Conservation (phyloP, 306 rosid species). For the Quercus engelmannii region DNA sequence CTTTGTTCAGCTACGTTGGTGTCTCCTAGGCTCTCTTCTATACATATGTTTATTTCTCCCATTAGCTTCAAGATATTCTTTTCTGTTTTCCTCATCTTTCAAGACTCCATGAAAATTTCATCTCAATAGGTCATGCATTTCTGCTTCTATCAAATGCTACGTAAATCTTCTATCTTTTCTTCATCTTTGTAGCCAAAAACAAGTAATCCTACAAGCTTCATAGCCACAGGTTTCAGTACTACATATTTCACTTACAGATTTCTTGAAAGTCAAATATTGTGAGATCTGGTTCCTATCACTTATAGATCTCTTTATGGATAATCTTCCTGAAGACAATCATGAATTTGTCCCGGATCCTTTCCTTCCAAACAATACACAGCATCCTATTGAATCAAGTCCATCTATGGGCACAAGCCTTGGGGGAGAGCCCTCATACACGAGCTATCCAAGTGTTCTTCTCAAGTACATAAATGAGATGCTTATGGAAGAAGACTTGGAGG, state of each 20-base stretch:
- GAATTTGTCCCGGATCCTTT: conserved; percentile 26
- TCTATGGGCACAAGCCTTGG: conserved; percentile 25
- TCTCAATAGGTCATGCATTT: too few species aligned
- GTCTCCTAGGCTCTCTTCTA: too few species aligned
- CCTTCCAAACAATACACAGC: conserved; percentile 19
- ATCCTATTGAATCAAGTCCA: not conserved
- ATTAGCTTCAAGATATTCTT: too few species aligned
- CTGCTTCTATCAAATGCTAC: too few species aligned
- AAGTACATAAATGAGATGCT: conserved; percentile 69
- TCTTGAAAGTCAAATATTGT: conserved; percentile 1
- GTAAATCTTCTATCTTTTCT: too few species aligned
- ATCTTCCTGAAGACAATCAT: conserved; percentile 33
- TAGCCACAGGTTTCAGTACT: not conserved
- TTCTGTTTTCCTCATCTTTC: too few species aligned
- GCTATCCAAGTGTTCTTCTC: conserved; percentile 48
- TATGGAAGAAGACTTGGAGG: conserved; percentile 67
- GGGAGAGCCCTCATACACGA: conserved; percentile 28
- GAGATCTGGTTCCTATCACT: too few species aligned
- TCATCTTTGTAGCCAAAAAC: too few species aligned
- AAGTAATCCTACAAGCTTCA: too few species aligned
- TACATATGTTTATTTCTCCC: too few species aligned
- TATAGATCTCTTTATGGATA: conserved; percentile 16
- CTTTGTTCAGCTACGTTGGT: too few species aligned
- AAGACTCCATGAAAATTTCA: too few species aligned
- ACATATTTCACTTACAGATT: not conserved